These are phyloP conservation scores for Neofusicoccum kwambonambiense DNA, from an alignment of 2,329 filamentous ascomycete genomes.

Conservation along the genomic window DNA sequence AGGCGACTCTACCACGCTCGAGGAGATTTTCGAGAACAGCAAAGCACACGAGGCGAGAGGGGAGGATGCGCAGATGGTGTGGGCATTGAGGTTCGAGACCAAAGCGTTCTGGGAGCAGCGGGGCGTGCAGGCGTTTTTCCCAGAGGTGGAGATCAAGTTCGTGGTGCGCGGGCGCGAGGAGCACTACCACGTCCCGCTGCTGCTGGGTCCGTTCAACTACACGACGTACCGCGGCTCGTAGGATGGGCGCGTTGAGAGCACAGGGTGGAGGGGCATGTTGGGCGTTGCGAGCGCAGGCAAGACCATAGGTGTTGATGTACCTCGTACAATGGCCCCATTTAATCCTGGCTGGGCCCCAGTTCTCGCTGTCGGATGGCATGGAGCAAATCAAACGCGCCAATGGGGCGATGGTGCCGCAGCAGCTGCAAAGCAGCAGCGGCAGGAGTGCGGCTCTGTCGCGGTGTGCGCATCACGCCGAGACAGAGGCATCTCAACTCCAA, in stretches of 20 bases:
- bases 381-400: neutral
- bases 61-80: conserved; percentile 51
- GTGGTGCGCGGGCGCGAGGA: conserved; percentile 51
- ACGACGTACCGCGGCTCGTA: conserved; percentile 79
- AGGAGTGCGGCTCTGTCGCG: neutral
- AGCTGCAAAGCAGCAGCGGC: neutral
- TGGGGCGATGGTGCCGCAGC: neutral
- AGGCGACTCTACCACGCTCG: conserved; percentile 14
- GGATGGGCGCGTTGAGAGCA: neutral
- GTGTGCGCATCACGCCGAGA: neutral
- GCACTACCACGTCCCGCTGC: conserved; percentile 76
- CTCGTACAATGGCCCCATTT: neutral
- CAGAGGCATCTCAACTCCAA: neutral
- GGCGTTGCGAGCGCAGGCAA: neutral
- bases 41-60: conserved; percentile 22
- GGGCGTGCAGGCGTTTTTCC: conserved; percentile 56
- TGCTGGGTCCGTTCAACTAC: conserved; percentile 77
- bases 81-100: conserved; percentile 72
- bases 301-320: neutral
- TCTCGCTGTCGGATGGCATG: neutral
- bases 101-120: conserved; percentile 66
- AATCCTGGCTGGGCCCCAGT: neutral
- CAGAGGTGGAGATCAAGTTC: conserved; percentile 57
- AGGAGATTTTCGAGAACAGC: conserved; percentile 18
- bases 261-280: neutral